A percentile compares a stretch with the other conserved stretches of the same genome.
Conservation (phyloP, 2,329 filamentous ascomycete species). For the Dothideomycetes sp. region DNA sequence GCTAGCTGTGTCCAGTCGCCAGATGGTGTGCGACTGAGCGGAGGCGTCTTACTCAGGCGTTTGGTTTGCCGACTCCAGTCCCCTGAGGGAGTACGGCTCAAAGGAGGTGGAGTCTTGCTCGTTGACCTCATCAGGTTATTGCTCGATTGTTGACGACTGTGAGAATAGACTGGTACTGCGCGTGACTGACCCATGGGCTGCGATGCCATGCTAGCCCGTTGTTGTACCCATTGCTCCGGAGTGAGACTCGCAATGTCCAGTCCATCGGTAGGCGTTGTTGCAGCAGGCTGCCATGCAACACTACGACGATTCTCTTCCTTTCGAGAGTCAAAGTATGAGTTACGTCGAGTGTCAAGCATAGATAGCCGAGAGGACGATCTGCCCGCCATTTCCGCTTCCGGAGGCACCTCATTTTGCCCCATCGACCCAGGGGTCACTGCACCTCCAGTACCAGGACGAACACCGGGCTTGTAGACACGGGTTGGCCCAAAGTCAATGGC, state of each 20-base stretch:
- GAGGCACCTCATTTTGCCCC: slow-evolving; percentile 13
- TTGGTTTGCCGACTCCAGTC: slow-evolving; percentile 12
- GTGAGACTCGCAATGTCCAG: slow-evolving; percentile 45
- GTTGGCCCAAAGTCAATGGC: slow-evolving; percentile 80
- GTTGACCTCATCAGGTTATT: not conserved
- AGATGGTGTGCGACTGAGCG: slow-evolving; percentile 30
- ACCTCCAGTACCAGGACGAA: slow-evolving; percentile 44
- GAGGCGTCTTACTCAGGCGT: not conserved
- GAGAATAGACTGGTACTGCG: slow-evolving; percentile 6
- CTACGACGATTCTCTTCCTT: slow-evolving; percentile 47
- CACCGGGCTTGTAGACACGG: slow-evolving; percentile 51
- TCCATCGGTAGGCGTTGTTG: slow-evolving; percentile 36
- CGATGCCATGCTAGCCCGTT: slow-evolving; percentile 51
- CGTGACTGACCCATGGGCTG: slow-evolving; percentile 33
- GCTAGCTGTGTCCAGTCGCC: slow-evolving; percentile 31
- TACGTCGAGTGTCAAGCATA: slow-evolving; percentile 13
- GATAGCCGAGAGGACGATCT: slow-evolving; percentile 9
- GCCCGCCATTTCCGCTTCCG: not conserved
- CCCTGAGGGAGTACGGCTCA: slow-evolving; percentile 20
- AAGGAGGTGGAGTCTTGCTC: slow-evolving; percentile 17
- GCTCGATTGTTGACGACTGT: slow-evolving; percentile 2
- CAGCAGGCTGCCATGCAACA: slow-evolving; percentile 69
- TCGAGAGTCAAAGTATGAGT: slow-evolving; percentile 22
- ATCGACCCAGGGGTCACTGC: slow-evolving; percentile 31
- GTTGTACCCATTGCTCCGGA: slow-evolving; percentile 74